Conservation (phyloP, 1,284 basidiomycete genomes). For the Psilocybe mexicana region DNA sequence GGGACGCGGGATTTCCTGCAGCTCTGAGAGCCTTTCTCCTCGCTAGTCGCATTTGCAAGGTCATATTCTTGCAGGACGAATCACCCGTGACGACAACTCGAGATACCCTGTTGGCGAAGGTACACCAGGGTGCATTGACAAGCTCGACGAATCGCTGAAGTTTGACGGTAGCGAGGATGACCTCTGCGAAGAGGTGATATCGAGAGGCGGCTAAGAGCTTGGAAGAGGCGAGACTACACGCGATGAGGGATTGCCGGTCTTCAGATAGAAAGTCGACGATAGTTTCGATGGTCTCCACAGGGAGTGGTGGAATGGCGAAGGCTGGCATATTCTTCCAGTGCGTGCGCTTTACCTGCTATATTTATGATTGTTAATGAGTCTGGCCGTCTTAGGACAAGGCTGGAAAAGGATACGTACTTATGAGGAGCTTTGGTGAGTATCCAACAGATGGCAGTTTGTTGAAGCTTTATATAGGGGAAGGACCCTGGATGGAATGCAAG, state of each 20-base stretch:
- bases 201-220: constrained; percentile 23
- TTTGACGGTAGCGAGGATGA: constrained; percentile 22
- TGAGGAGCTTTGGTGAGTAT: not conserved
- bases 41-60: not conserved
- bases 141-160: constrained; percentile 26
- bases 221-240: constrained; percentile 29
- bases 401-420: not conserved
- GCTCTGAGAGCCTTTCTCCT: not conserved
- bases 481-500: not conserved
- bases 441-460: not conserved
- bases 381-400: too few relatives aligned
- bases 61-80: not conserved
- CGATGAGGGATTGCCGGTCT: constrained; percentile 24
- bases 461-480: not conserved
- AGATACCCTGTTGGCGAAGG: constrained; percentile 22
- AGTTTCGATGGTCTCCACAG: constrained; percentile 30
- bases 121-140: constrained; percentile 27
- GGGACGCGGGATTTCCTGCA: constrained; percentile 4
- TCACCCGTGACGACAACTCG: constrained; percentile 19
- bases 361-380: not conserved
- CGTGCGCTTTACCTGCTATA: not conserved
- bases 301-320: constrained; percentile 15
- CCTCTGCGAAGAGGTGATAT: constrained; percentile 27
- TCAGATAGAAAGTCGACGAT: constrained; percentile 28
- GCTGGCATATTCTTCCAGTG: not conserved